phyloP scores from a whole-genome alignment of 208 protist genomes.

The Leishmania lainsoni region DNA sequence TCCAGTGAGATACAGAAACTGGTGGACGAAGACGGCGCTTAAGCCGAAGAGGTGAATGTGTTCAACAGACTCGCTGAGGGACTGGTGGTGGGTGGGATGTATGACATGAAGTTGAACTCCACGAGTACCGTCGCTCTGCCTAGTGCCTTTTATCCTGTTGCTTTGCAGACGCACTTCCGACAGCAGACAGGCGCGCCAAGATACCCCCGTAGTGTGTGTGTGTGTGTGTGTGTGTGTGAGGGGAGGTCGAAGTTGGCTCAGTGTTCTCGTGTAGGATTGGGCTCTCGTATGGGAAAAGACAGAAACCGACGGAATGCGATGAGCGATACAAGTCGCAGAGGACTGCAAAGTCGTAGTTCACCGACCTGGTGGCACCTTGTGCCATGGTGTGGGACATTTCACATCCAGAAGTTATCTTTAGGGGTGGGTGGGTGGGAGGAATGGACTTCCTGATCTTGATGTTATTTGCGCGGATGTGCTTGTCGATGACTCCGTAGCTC shows the following conservation, averaged over 20 bases:
- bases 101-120: not conserved
- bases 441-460: not conserved
- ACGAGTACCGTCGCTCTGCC: not conserved
- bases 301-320: too few relatives aligned
- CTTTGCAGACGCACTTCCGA: not conserved
- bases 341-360: not conserved
- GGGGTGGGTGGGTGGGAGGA: not conserved
- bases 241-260: not conserved
- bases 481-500: not conserved
- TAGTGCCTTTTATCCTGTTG: not conserved
- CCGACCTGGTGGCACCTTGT: not conserved
- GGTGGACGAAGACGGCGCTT: constrained; percentile 7
- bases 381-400: not conserved
- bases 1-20: constrained; percentile 13
- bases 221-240: not conserved
- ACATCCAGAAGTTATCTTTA: not conserved
- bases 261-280: constrained; percentile 4
- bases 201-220: not conserved
- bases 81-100: not conserved
- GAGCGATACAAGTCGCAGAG: not conserved
- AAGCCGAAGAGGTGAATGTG: not conserved
- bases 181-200: not conserved
- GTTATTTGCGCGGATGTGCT: not conserved
- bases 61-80: not conserved
- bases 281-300: not conserved